These are phyloP conservation scores for Odontarrhena argentea DNA, from an alignment of 345 rosid genomes.

Conservation along the genomic window DNA sequence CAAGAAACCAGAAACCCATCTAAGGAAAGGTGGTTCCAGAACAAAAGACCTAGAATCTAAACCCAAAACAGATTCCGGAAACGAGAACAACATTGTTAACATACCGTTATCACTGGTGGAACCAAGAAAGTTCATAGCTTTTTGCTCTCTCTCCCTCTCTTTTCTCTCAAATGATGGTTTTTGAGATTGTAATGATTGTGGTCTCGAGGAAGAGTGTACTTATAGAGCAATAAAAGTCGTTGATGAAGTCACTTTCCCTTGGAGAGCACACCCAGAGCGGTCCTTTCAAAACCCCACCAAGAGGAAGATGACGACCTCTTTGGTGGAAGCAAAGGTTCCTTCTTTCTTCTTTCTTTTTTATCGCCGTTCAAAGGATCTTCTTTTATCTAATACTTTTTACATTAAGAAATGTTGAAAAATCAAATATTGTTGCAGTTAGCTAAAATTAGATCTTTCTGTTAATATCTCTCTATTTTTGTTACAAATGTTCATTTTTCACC, in stretches of 20 bases:
- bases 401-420: slow-evolving; percentile 1
- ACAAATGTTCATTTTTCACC: background rate
- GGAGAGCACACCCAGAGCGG: slow-evolving; percentile 35
- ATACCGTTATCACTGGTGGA: slow-evolving; percentile 25
- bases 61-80: slow-evolving; percentile 33
- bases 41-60: slow-evolving; percentile 40
- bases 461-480: background rate
- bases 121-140: slow-evolving; percentile 42
- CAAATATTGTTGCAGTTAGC: slow-evolving; percentile 4
- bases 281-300: slow-evolving; percentile 35
- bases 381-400: background rate
- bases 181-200: background rate
- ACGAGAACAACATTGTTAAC: slow-evolving; percentile 36
- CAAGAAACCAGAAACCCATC: slow-evolving; percentile 52
- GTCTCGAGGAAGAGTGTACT: background rate
- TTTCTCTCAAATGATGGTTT: slow-evolving; percentile 13
- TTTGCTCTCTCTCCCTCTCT: slow-evolving; percentile 20
- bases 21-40: slow-evolving; percentile 50
- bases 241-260: slow-evolving; percentile 27
- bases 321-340: slow-evolving; percentile 16
- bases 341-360: background rate
- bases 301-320: slow-evolving; percentile 4
- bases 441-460: background rate
- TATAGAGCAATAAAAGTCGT: slow-evolving; percentile 15
- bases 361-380: slow-evolving; percentile 7